Percentiles rank a stretch among this genome's conserved stretches.
These are phyloP conservation scores for Leccinum huronense DNA, from an alignment of 1,284 basidiomycete species.

Conservation along the genomic window DNA sequence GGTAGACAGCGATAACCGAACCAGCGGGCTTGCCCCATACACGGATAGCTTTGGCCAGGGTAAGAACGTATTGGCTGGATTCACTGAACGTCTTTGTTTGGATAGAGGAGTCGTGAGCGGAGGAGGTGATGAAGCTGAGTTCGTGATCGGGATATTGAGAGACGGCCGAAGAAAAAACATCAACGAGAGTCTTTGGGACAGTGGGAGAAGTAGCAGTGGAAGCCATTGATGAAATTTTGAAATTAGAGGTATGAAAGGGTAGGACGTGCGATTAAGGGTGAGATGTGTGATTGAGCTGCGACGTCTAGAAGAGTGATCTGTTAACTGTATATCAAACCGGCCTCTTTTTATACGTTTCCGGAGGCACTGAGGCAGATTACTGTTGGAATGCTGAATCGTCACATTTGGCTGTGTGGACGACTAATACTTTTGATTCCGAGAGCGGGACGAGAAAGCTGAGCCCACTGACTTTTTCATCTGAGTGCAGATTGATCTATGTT, in stretches of 20 bases:
- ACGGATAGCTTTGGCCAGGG: constrained; percentile 8
- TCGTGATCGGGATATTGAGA: constrained; percentile 26
- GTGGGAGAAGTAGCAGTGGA: constrained; percentile 13
- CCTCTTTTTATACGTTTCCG: constrained; percentile 17
- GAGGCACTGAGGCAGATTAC: not conserved
- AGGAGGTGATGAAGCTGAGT: constrained; percentile 31
- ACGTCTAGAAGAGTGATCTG: constrained; percentile 8
- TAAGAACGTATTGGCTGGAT: constrained; percentile 20
- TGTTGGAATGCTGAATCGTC: not conserved
- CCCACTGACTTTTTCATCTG: too few relatives aligned
- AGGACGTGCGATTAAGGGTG: not conserved
- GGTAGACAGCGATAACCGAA: constrained; percentile 31
- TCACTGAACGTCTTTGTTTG: constrained; percentile 30
- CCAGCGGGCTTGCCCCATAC: constrained; percentile 28
- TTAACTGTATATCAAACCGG: not conserved
- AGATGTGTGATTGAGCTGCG: not conserved
- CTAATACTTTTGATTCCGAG: not conserved
- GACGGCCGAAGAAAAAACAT: constrained; percentile 25
- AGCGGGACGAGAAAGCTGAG: constrained; percentile 1
- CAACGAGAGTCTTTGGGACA: constrained; percentile 21
- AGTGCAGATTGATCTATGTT: too few relatives aligned
- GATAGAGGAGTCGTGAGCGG: constrained; percentile 33
- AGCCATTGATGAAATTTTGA: constrained; percentile 14
- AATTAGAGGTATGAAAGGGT: not conserved
- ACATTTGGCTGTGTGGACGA: constrained; percentile 1